Percentiles rank a stretch among this genome's conserved stretches.
These are phyloP conservation scores for Phytophthora gonapodyides DNA, from an alignment of 352 stramenopile species.

Conservation along the genomic window DNA sequence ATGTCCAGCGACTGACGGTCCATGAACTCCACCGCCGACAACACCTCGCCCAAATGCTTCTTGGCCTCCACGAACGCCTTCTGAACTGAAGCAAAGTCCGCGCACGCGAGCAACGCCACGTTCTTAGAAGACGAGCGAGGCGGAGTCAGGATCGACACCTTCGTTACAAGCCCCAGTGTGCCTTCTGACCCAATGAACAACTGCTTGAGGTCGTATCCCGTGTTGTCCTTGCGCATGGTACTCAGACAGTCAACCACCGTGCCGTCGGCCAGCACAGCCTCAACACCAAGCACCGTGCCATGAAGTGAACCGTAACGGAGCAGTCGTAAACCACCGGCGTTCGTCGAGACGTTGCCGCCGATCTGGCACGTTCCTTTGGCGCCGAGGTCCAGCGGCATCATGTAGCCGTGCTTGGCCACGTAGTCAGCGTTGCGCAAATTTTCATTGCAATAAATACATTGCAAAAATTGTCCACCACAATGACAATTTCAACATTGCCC, in stretches of 20 bases:
- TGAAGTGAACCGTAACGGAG: constrained; percentile 96
- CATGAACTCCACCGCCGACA: constrained; percentile 97
- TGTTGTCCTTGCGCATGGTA: constrained; percentile 97
- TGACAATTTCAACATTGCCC: no score
- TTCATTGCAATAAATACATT: no score
- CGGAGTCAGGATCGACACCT: not conserved
- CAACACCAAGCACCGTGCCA: constrained; percentile 93
- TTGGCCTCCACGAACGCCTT: constrained; percentile 85
- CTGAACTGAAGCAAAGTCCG: constrained; percentile 72
- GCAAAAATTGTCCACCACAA: no score
- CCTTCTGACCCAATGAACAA: constrained; percentile 97
- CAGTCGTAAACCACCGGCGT: constrained; percentile 95
- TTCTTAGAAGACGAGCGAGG: constrained; percentile 58
- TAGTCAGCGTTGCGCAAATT: no score
- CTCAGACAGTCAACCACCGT: constrained; percentile 91
- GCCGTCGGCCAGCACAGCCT: constrained; percentile 94
- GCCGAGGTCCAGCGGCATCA: constrained; percentile 96
- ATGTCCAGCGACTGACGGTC: constrained; percentile 91
- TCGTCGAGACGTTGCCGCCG: constrained; percentile 96
- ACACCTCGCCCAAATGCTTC: constrained; percentile 90
- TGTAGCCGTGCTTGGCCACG: constrained; percentile 82
- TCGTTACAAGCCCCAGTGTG: constrained; percentile 94
- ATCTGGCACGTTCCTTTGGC: constrained; percentile 98
- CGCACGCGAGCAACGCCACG: constrained; percentile 90
- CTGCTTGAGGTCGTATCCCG: constrained; percentile 97